Evolutionary conservation across 2,329 filamentous ascomycete species (phyloP), one percentile per base, ranked within the genome.

Genomic region (Sarocladiaceae sp.): DNA sequence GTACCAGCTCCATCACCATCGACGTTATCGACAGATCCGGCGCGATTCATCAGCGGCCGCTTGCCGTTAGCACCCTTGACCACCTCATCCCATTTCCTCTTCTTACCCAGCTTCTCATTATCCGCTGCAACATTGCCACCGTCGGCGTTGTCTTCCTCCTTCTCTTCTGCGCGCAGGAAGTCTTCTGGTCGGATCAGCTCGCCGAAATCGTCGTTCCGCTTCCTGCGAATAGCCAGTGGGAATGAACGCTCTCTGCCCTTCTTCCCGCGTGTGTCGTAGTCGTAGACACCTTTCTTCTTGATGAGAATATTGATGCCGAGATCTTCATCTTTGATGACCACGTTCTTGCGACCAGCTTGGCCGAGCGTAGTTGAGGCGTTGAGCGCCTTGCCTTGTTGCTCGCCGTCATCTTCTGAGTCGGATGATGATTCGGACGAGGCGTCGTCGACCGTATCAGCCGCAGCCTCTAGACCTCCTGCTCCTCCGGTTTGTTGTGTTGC

Each of bases 131-230:
- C 27, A 21, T 57, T 55, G 6, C 50, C 44, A 15, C 51, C 54
- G 40, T 83, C 80, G 43, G 83, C 78, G 11, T 78, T 79, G 32
- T 87, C 83, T 15, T 80, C 76, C 47, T 95, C 88, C 46, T 88
- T 82, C 64, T 97, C 93, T 59, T 98, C 93, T 0, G 90, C 91
- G 47, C 90, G 80, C 1, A 96, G 74, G 58, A 91, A 98, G 51
- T 98, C 93, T 61, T 97, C 93, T 0, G 91, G 87, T 44, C 89
- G 81, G 53, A 98, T 96, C 13, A 94, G 68, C 51, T 98, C 93
- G 47, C 93, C 93, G 64, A 93, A 98, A 51, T 96, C 91, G 58
- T 97, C 93, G 23, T 76, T 80, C 42, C 88, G 82, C 59, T 82
- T 85, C 55, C 87, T 76, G 43, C 88, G 82, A 19, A 90, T 79